Conservation (phyloP, 139 green algal species). For the Coelastrella sp. region DNA sequence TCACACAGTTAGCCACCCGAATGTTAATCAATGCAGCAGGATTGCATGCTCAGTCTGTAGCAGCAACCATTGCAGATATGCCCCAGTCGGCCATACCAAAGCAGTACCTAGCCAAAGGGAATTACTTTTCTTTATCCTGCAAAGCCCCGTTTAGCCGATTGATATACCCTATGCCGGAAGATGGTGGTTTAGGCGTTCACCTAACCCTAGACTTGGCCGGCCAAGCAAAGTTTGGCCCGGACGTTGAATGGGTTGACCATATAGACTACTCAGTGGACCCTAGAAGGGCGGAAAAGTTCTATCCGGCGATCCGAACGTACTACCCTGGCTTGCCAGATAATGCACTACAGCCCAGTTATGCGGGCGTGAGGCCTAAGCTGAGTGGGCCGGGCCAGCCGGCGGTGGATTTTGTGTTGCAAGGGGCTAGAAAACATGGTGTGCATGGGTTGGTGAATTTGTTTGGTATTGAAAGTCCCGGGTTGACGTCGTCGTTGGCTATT, state of each 20-base stretch:
- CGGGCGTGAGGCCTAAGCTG: conserved; percentile 77
- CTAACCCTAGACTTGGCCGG: conserved; percentile 90
- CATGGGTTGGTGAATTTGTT: conserved; percentile 81
- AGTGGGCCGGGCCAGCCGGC: conserved; percentile 65
- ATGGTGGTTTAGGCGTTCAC: conserved; percentile 89
- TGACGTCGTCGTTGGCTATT: conserved; percentile 83
- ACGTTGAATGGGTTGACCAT: conserved; percentile 89
- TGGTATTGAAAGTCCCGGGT: conserved; percentile 91
- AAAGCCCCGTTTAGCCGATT: conserved; percentile 78
- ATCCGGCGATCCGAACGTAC: conserved; percentile 80
- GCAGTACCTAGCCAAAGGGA: conserved; percentile 72
- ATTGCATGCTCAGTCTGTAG: conserved; percentile 36
- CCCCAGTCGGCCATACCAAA: conserved; percentile 59
- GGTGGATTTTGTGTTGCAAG: conserved; percentile 80
- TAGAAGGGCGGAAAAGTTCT: conserved; percentile 66
- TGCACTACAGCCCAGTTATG: conserved; percentile 75
- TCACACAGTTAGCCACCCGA: conserved; percentile 42
- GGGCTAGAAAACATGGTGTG: conserved; percentile 65
- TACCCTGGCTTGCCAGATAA: conserved; percentile 79
- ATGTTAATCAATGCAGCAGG: conserved; percentile 79
- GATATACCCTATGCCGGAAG: conserved; percentile 89
- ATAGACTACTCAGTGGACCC: conserved; percentile 68
- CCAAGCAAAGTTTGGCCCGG: conserved; percentile 87
- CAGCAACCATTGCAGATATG: conserved; percentile 55
- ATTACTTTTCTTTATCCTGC: conserved; percentile 66